Evolutionary conservation across 2,329 filamentous ascomycete species (phyloP), one percentile per base, ranked within the genome.

Genomic region (Rhinocladiella mackenziei): DNA sequence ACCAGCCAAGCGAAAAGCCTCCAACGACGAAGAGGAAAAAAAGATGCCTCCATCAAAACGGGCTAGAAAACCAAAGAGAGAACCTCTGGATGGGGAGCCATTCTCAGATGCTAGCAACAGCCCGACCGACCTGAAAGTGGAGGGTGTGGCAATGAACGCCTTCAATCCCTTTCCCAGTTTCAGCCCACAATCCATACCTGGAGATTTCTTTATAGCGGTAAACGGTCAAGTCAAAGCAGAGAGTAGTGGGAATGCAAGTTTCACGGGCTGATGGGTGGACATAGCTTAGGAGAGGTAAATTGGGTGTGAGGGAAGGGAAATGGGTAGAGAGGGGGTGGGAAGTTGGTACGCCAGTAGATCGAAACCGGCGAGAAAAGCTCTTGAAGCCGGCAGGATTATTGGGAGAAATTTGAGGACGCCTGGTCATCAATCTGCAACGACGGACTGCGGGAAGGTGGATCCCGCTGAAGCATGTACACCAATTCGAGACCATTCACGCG

Each of bases 1-100:
- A 10, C 50, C 50, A 13, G 50, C 47, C 18, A 53, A 53, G 37
- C 43, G 50, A 5, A 53, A 50, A 17, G 48, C 30, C 11, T 33
- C 31, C n/a, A 34, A 36, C 17, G 39, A 38, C 6, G 39, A 43
- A 6, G 43, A 47, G 2, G 46, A 45, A 22, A 47, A 47, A 40
- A 46, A 42, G 35, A 44, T 32, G 18, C 40, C 50, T 11, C 40
- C 50, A 17, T 42, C 46, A 1, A 50, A 50, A 31, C 39, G 50
- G 19, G 23, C 37, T 15, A 43, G 41, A 14, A 48, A 51, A 37
- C 32, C 39, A 5, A 44, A 53, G 20, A 28, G 20, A 18, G 39
- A 45, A 10, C 20, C 39, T n/a, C 7, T 46, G 17, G 46, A 53
- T 15, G 50, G 46, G 2, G 25, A 44, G 10, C 50, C 32, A 3